Base-by-base conservation (phyloP, 2,329 filamentous ascomycete species). In the Scopulariopsis brevicaulis region DNA sequence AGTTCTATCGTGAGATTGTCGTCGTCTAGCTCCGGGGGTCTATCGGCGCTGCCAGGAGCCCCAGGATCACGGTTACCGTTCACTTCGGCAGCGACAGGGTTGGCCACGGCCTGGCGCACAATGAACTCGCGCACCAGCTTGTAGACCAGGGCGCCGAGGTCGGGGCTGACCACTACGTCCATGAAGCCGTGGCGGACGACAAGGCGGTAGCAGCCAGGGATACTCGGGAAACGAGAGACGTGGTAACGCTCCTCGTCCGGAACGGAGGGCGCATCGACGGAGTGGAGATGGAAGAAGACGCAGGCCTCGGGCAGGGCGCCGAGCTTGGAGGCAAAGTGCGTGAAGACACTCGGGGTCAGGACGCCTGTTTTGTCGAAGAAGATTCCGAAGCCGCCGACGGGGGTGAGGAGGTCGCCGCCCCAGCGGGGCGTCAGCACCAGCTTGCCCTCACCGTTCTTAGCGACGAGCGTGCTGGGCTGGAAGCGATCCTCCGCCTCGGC, bases 321-420 rank as follows among this genome's bases (percentile, higher is more conserved):
- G 61, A 91, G 85, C 66, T 90, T 90, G 55, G 77, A 80, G 11
- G 89, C 74, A 65, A 90, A 91, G 56, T 91, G 85, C 3, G 83
- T 81, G 67, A 89, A 90, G 11, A 86, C 84, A 8, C 78, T 79
- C 1, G 85, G 86, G 65, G 64, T 82, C 5, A 79, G 78, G 43
- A 82, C 78, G 51, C 87, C 87, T 1, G 81, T 77, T 70, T 92
- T 91, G 71, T 92, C 88, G 67, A 92, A 90, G 73, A 89, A 91
- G 58, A 92, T 83, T 1, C 85, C 87, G 7, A 82, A 77, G 32
- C 77, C 88, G 58, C 74, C 75, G 56, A 82, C 79, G 0, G 71
- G 72, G 32, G 74, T 77, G 10, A 77, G 63, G 15, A 67, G 62
- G 2, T 73, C 73, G 48, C 73, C 72, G 52, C 76, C 75, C 68